A percentile compares a stretch with the other conserved stretches of the same genome.
phyloP scores from a whole-genome alignment of 2,329 filamentous ascomycete species.

The Pseudogymnoascus sp. region DNA sequence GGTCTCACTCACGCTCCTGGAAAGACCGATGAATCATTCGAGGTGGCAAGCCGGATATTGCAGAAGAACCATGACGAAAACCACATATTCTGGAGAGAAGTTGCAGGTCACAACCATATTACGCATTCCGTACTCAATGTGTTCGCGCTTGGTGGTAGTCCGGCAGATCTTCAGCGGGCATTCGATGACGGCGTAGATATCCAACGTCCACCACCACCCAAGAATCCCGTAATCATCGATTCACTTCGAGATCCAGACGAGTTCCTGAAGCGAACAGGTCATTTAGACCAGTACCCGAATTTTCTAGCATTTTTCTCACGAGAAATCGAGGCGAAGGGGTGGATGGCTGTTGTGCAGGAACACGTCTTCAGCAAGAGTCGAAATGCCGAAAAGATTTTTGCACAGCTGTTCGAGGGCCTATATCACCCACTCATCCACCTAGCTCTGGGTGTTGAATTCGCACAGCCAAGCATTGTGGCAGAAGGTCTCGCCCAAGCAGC shows the following conservation, averaged over 20 bases:
- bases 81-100: conserved; percentile 71
- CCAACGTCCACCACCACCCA: conserved; percentile 47
- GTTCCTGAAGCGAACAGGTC: conserved; percentile 54
- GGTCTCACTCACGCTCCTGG: not conserved
- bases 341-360: conserved; percentile 52
- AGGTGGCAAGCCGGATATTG: conserved; percentile 5
- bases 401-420: conserved; percentile 59
- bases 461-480: conserved; percentile 70
- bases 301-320: conserved; percentile 68
- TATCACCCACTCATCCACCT: conserved; percentile 76
- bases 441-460: conserved; percentile 73
- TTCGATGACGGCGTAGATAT: conserved; percentile 59
- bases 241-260: conserved; percentile 39
- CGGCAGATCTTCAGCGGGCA: conserved; percentile 50
- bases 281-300: conserved; percentile 57
- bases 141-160: conserved; percentile 62
- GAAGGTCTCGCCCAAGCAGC: conserved; percentile 69
- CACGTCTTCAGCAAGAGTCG: conserved; percentile 61
- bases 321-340: conserved; percentile 58
- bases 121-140: conserved; percentile 67
- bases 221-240: conserved; percentile 43
- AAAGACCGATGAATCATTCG: not conserved
- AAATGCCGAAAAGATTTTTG: conserved; percentile 58
- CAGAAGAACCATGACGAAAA: conserved; percentile 34
- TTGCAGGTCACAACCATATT: conserved; percentile 76